Evolutionary conservation across 495 filamentous ascomycete genomes (phyloP), one percentile per base, ranked within the genome.

Genomic region (Entonaema liquescens): DNA sequence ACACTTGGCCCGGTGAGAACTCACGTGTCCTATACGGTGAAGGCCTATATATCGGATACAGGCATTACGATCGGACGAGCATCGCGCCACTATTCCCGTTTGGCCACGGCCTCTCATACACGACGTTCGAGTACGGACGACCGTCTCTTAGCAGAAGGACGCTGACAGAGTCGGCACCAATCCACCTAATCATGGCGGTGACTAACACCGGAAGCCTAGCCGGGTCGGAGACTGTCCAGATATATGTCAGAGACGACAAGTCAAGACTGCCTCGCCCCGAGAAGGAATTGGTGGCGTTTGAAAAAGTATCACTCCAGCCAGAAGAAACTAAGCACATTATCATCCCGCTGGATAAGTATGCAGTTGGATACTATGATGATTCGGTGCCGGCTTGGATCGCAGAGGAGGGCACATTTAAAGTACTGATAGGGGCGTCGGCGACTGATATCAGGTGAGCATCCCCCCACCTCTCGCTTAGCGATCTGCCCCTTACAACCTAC

Each of bases 1-100:
- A 92, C 74, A 95, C 94, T 82, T 96, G 91, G 87, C 90, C 91
- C 5, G 91, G 91, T 58, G 93, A 95, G 78, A 90, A 92, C 71
- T 83, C 87, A 40, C 86, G 89, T 56, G 91, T 93, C 9, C 78
- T 93, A 12, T 97, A 97, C 77, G 93, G 92, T 60, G 93, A 97
- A 75, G 92, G 92, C 49, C 78, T 96, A 54, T 95, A 91, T 76
- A 89, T 97, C 59, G 92, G 93, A 2, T 96, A 97, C 77, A 83
- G 91, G 2, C 91, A 91, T 80, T 97, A 93, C 80, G 93, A 97
- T 76, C 87, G 89, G 50, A 77, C 85, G n/a, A 80, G 86, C 12
- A 81, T 91, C 33, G 78, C 81, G 1, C 89, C 92, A 0, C 84
- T 90, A 0, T 95, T 95, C 80, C 83, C 90, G 52, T 96, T 97